phyloP scores from a whole-genome alignment of 2,329 filamentous ascomycete species.

The Monosporascus sp. region DNA sequence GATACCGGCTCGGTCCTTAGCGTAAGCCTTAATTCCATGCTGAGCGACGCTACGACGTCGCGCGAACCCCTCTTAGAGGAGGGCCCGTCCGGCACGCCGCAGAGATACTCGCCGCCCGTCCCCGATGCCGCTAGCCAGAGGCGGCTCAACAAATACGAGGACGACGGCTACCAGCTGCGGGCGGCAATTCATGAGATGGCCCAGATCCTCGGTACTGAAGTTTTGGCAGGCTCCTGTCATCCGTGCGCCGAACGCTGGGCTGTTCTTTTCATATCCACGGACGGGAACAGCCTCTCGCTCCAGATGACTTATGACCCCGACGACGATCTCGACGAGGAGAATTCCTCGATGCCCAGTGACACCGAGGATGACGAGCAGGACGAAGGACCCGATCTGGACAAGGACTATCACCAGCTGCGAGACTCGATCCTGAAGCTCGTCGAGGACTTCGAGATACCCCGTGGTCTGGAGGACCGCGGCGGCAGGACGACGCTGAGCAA shows the following conservation, averaged over 20 bases:
- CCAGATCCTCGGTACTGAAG: conserved; percentile 58
- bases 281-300: conserved; percentile 64
- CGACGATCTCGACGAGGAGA: conserved; percentile 59
- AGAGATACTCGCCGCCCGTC: conserved; percentile 50
- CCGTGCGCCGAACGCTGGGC: conserved; percentile 81
- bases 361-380: conserved; percentile 59
- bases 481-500: conserved; percentile 65
- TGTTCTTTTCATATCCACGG: conserved; percentile 70
- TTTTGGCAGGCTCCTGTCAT: conserved; percentile 63
- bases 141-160: conserved; percentile 50
- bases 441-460: conserved; percentile 75
- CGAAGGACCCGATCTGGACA: conserved; percentile 60
- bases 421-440: conserved; percentile 77
- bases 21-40: conserved; percentile 65
- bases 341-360: conserved; percentile 54
- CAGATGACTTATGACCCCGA: conserved; percentile 69
- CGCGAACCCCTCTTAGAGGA: conserved; percentile 59
- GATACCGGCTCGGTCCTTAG: conserved; percentile 68
- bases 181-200: conserved; percentile 67
- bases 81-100: conserved; percentile 41
- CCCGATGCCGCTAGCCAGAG: conserved; percentile 39
- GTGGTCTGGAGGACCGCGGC: conserved; percentile 55
- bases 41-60: conserved; percentile 65
- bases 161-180: conserved; percentile 61
- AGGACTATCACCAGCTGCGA: conserved; percentile 75